Evolutionary conservation across 2,329 filamentous ascomycete species (phyloP).

Genomic region (Trichoderma lentiforme): DNA sequence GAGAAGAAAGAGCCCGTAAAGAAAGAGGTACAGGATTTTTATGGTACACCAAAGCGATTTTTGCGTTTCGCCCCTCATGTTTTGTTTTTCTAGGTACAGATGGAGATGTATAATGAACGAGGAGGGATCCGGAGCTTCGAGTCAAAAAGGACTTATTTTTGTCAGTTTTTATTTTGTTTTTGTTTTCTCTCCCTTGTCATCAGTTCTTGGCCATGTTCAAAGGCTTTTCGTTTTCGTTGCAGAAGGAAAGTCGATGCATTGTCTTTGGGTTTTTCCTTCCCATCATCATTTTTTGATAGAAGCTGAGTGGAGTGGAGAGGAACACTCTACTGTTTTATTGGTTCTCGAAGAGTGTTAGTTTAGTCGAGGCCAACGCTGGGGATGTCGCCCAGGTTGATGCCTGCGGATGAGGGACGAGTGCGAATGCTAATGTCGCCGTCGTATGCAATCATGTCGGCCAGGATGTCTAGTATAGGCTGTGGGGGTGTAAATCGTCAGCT

Average conservation of each 20-base stretch:
- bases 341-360: constrained; percentile 18
- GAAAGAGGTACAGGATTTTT: constrained; percentile 27
- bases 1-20: constrained; percentile 26
- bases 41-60: constrained; percentile 36
- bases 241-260: not conserved
- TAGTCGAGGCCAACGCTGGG: constrained; percentile 56
- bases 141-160: not conserved
- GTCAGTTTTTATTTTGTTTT: constrained; percentile 15
- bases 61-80: not conserved
- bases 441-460: constrained; percentile 96
- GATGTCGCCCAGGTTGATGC: constrained; percentile 46
- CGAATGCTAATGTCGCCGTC: constrained; percentile 70
- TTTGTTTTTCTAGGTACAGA: not conserved
- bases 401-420: constrained; percentile 31
- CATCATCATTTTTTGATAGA: constrained; percentile 1
- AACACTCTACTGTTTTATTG: not conserved
- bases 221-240: not conserved
- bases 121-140: constrained; percentile 12
- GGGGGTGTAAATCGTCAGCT: not conserved
- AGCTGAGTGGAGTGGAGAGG: constrained; percentile 12
- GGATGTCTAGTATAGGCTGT: constrained; percentile 86
- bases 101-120: not conserved
- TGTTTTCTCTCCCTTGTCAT: not conserved
- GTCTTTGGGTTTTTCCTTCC: not conserved
- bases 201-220: not conserved